Base-by-base conservation (phyloP, 495 filamentous ascomycete genomes). In the Aspergillus asperescens region DNA sequence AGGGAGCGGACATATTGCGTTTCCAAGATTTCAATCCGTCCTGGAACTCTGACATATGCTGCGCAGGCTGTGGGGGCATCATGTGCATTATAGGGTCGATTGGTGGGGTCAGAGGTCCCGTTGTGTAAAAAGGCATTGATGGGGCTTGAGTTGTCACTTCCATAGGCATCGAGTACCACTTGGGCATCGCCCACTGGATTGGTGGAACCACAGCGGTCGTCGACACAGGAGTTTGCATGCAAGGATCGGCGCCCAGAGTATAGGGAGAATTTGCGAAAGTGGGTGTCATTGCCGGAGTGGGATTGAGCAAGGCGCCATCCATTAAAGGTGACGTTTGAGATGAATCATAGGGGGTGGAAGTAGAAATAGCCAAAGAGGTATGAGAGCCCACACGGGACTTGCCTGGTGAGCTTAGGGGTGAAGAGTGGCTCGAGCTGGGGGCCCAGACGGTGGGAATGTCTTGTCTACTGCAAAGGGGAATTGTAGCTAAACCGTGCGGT, bases 161-260 rank as follows among this genome's bases (percentile, higher is more conserved):
- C 15, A 69, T 59, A 28, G 69, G 56, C 55, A 71, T 59, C 5
- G 59, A 47, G 49, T 69, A 72, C 70, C 70, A 73, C 34, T 63
- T 62, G 16, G 57, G 54, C 8, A 64, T 48, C 28, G 53, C 64
- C 68, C 46, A 65, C 50, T 16, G 66, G 59, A 46, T 62, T 43
- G 40, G 62, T 37, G 35, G 58, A 22, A 58, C 41, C 2, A 61
- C 43, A 48, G 65, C 56, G 9, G 55, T 35, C 34, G 60, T 37
- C 49, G 55, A 43, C 27, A 54, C 39, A 20, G 62, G 44, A 5
- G 48, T 55, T 54, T 44, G 40, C 45, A 63, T 46, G 39, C 50
- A 58, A 20, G 52, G 25, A 7, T 60, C 57, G 22, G 49, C 29
- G 34, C 44, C 34, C 25, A 63, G 16, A 19, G 54, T 24, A 44